phyloP scores from a whole-genome alignment of 169 alveolate genomes.

The Miamiensis avidus region DNA sequence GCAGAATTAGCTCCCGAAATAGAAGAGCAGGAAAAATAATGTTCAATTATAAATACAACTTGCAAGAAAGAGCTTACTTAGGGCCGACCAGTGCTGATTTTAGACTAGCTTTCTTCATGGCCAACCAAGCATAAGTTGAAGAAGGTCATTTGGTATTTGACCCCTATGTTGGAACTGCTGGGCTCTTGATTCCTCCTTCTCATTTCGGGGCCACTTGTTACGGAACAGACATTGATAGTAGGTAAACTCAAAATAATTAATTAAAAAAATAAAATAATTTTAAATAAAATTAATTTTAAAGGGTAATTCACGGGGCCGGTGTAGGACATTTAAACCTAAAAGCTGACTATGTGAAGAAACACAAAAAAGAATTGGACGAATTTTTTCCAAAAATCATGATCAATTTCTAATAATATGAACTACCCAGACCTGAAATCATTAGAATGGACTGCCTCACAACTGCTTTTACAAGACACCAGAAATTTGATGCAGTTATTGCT shows the following conservation, averaged over 20 bases:
- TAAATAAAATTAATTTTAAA: no score
- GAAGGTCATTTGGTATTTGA: conserved; percentile 87
- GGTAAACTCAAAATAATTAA: background rate
- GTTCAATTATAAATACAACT: conserved; percentile 78
- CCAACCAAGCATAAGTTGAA: conserved; percentile 84
- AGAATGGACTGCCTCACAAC: conserved; percentile 56
- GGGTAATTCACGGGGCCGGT: conserved; percentile 43
- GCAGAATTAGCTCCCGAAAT: conserved; percentile 33
- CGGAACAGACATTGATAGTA: conserved; percentile 96
- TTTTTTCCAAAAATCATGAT: conserved; percentile 73
- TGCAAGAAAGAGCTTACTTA: conserved; percentile 92
- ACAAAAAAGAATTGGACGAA: conserved; percentile 42
- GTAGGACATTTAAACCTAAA: conserved; percentile 43
- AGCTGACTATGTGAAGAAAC: conserved; percentile 22
- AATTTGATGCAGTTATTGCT: conserved; percentile 95
- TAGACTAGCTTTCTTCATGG: conserved; percentile 96
- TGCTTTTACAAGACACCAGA: conserved; percentile 46
- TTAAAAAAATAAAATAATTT: no score
- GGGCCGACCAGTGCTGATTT: conserved; percentile 99
- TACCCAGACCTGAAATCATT: conserved; percentile 83
- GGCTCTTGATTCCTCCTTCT: conserved; percentile 91
- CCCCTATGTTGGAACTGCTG: conserved; percentile 99
- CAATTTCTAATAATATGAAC: conserved; percentile 86
- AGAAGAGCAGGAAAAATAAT: conserved; percentile 43
- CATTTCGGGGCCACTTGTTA: conserved; percentile 89